Conservation (phyloP, 129 eudicot genomes). For the Lactuca sativa region DNA sequence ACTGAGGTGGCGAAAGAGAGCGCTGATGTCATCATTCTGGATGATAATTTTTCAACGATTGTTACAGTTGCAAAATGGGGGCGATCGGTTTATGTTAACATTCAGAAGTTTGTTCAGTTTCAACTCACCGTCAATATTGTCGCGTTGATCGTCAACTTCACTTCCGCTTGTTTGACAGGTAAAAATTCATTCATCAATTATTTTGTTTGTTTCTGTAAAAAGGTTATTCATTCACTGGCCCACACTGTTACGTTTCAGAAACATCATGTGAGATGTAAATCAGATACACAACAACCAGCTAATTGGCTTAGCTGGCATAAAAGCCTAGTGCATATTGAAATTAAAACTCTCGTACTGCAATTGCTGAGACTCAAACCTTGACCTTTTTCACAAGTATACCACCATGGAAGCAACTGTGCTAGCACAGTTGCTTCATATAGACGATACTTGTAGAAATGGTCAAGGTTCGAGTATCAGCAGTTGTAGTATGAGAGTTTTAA, state of each 20-base stretch:
- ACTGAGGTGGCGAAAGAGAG: slow-evolving; percentile 99
- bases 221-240: too few species aligned
- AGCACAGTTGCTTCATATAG: too few species aligned
- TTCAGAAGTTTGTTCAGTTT: slow-evolving; percentile 90
- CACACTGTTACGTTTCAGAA: background rate
- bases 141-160: slow-evolving; percentile 80
- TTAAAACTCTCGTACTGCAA: too few species aligned
- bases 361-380: too few species aligned
- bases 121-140: slow-evolving; percentile 89
- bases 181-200: background rate
- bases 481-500: too few species aligned
- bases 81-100: slow-evolving; percentile 83
- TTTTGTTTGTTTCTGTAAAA: background rate
- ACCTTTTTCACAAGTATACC: too few species aligned
- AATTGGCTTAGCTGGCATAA: too few species aligned
- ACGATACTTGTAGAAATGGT: too few species aligned
- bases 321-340: too few species aligned
- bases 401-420: too few species aligned
- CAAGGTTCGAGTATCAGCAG: too few species aligned
- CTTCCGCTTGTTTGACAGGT: slow-evolving; percentile 91
- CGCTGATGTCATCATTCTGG: slow-evolving; percentile 93
- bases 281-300: too few species aligned
- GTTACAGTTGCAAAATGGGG: slow-evolving; percentile 97
- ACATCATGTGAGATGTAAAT: background rate
- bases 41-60: slow-evolving; percentile 93